Conservation (phyloP, 192 early-diverging fungal species). For the Dissophora ornata region DNA sequence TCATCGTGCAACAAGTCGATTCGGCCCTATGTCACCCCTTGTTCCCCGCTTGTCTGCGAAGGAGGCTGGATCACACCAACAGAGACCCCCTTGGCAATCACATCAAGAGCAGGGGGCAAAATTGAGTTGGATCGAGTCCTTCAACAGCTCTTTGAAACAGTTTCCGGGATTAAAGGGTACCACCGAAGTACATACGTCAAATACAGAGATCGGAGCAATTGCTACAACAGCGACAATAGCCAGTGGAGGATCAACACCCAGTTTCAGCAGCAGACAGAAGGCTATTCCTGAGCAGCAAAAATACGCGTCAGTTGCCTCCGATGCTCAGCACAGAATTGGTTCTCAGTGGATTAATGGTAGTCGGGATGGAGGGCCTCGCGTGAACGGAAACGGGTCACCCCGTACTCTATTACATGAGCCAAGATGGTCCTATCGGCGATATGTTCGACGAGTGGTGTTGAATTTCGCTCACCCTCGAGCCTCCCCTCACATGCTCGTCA, state of each 20-base stretch:
- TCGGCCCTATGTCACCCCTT: too few species aligned
- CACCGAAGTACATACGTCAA: slow-evolving; percentile 1
- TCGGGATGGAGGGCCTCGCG: neutral
- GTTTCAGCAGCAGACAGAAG: neutral
- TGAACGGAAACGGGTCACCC: neutral
- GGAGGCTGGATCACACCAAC: neutral
- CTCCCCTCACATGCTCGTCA: slow-evolving; percentile 34
- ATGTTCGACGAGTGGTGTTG: slow-evolving; percentile 25
- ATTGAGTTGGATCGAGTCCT: slow-evolving; percentile 18
- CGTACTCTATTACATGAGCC: neutral
- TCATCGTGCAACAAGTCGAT: too few species aligned
- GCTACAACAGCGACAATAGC: neutral
- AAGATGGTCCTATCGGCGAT: slow-evolving; percentile 33
- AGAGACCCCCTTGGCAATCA: neutral
- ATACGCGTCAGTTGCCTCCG: too few species aligned
- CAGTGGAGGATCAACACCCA: neutral
- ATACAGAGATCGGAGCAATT: slow-evolving; percentile 2
- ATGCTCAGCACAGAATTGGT: too few species aligned
- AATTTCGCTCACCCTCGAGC: slow-evolving; percentile 52
- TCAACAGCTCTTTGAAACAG: slow-evolving; percentile 22
- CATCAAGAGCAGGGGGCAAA: neutral
- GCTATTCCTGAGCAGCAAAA: too few species aligned
- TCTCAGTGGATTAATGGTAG: too few species aligned
- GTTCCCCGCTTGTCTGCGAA: too few species aligned
- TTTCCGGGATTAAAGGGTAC: slow-evolving; percentile 18